A percentile compares a stretch with the other conserved stretches of the same genome.
These are phyloP conservation scores for Phytophthora quininea DNA, from an alignment of 352 stramenopile species.

Conservation along the genomic window DNA sequence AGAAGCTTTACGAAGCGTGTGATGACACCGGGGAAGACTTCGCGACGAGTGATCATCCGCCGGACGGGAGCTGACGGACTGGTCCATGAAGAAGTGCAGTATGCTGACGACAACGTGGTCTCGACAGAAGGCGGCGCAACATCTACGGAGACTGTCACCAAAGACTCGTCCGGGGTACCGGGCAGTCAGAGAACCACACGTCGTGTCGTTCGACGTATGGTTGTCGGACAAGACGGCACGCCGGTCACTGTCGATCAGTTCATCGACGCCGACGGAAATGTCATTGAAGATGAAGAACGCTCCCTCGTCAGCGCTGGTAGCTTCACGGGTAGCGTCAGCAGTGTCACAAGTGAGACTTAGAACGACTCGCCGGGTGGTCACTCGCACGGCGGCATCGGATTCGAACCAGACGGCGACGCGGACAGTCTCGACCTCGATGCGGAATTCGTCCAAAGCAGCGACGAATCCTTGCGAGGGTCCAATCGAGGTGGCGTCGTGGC, in stretches of 20 bases:
- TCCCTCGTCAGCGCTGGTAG: conserved; percentile 16
- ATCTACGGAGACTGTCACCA: conserved; percentile 10
- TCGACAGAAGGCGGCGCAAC: conserved; percentile 2
- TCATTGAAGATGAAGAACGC: conserved; percentile 12
- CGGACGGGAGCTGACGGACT: conserved; percentile 12
- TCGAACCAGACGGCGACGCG: conserved; percentile 13
- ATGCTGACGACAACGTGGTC: conserved; percentile 21
- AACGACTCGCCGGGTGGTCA: conserved; percentile 24
- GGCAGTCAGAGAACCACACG: conserved; percentile 16
- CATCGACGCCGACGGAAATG: conserved; percentile 18
- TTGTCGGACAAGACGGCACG: conserved; percentile 21
- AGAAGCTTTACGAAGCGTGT: conserved; percentile 14
- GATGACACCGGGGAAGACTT: conserved; percentile 10
- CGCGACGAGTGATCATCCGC: conserved; percentile 19
- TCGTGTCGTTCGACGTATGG: conserved; percentile 23
- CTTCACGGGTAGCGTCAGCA: conserved; percentile 28
- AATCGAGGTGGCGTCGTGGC: conserved; percentile 10
- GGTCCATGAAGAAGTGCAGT: conserved; percentile 14
- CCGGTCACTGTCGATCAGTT: conserved; percentile 19
- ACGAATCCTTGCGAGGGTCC: conserved; percentile 19
- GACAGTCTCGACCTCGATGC: conserved; percentile 24
- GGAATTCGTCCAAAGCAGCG: conserved; percentile 19
- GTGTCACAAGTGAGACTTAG: conserved; percentile 25
- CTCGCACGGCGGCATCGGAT: conserved; percentile 21
- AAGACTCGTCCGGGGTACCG: conserved; percentile 6